Evolutionary conservation across 352 stramenopile species (phyloP), one percentile per base, ranked within the genome.

Genomic region (Phytopythium boreale): DNA sequence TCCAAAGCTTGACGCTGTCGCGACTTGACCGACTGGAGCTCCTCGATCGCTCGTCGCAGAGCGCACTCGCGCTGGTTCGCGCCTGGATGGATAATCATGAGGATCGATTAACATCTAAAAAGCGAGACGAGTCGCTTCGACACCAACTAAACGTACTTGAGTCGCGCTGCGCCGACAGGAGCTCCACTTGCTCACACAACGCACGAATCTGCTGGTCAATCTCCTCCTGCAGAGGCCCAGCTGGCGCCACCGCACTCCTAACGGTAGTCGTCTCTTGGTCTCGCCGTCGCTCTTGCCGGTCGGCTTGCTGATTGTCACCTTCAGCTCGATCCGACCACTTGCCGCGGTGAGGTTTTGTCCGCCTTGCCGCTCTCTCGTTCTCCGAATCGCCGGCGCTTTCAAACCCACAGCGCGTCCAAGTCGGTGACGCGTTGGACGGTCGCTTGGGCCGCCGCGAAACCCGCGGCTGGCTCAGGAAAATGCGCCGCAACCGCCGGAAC

Each of bases 391-490:
- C 20, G 15, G 3, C 20, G 8, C 8, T 22, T 10, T 50, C 43
- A 22, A 26, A n/a, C 1, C 43, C 22, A 17, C 5, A 15, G 7
- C 49, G 17, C 3, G 1, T 36, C 49, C 26, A 34, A 17, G 37
- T 43, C 37, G 41, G 41, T 14, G 26, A 44, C 20, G 52, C 22
- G 2, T 36, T 50, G 29, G 36, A 19, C 12, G 53, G 12, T 22
- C 27, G 27, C 34, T 39, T 2, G 6, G 47, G n/a, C 22, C 3
- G 12, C 15, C 14, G 6, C 20, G 41, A 24, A 24, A 5, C 6
- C 43, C 0, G n/a, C 43, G 43, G n/a, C n/a, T 74, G 75, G 49
- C 77, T 91, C 34, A 91, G 68, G 62, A 89, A 91, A 59, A 91
- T 91, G 53, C 82, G 82, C 14, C 82, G 75, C 43, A 91, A 66